These are phyloP conservation scores for Aphanocladium album DNA, from an alignment of 2,329 filamentous ascomycete species.

Conservation along the genomic window DNA sequence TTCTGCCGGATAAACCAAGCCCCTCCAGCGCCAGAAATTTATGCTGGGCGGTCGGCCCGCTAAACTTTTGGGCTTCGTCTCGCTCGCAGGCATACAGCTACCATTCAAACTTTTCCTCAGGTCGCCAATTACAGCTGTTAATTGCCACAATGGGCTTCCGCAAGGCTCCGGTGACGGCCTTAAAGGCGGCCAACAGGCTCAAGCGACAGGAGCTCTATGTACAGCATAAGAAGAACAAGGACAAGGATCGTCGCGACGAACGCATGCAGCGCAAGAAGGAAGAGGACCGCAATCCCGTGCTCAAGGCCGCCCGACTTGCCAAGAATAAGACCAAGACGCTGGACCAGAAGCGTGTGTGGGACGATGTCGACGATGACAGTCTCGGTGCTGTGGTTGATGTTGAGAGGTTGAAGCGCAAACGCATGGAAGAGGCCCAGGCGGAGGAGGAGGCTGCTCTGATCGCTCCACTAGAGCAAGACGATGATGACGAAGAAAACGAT, in stretches of 20 bases:
- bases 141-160: slow-evolving; percentile 28
- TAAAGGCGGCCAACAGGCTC: slow-evolving; percentile 67
- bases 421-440: slow-evolving; percentile 49
- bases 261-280: slow-evolving; percentile 76
- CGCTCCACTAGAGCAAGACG: slow-evolving; percentile 37
- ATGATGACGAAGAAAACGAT: slow-evolving; percentile 59
- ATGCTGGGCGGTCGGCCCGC: slow-evolving; percentile 8
- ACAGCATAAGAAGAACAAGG: slow-evolving; percentile 70
- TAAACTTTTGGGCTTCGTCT: slow-evolving; percentile 4
- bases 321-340: slow-evolving; percentile 77
- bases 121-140: background rate
- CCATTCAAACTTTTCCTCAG: background rate
- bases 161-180: slow-evolving; percentile 31
- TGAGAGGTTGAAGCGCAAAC: slow-evolving; percentile 53
- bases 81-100: background rate
- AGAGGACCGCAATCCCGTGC: slow-evolving; percentile 74
- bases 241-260: slow-evolving; percentile 69
- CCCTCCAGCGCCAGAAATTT: slow-evolving; percentile 16
- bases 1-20: slow-evolving; percentile 25
- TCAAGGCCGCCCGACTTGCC: slow-evolving; percentile 67
- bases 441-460: slow-evolving; percentile 44
- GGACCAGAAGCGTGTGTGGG: slow-evolving; percentile 87
- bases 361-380: slow-evolving; percentile 63
- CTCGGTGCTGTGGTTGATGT: slow-evolving; percentile 53
- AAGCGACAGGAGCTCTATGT: slow-evolving; percentile 74